Percentiles rank a stretch among this genome's conserved stretches.
Conservation (phyloP, 306 rosid species). For the Begonia loranthoides region DNA sequence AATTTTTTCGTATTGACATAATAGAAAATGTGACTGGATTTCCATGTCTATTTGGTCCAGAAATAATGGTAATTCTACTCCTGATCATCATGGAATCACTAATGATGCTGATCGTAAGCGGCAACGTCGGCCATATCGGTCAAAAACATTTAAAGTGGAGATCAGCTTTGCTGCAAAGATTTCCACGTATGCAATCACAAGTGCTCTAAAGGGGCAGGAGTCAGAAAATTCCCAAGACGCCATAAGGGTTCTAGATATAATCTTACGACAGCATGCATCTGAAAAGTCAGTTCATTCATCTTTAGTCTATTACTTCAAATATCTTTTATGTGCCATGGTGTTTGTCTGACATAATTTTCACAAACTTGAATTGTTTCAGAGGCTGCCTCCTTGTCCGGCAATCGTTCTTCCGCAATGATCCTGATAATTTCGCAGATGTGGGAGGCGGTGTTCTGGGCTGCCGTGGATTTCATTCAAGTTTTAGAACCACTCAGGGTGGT, state of each 20-base stretch:
- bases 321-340: too few species aligned
- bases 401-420: constrained; percentile 63
- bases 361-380: constrained; percentile 26
- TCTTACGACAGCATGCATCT: constrained; percentile 82
- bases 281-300: constrained; percentile 43
- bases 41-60: constrained; percentile 13
- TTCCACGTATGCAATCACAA: constrained; percentile 63
- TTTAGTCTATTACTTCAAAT: not conserved
- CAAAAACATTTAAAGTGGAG: constrained; percentile 67
- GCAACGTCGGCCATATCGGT: constrained; percentile 35
- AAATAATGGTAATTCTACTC: constrained; percentile 46
- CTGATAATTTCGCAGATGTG: constrained; percentile 39
- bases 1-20: too few species aligned
- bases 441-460: constrained; percentile 95
- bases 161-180: constrained; percentile 73
- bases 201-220: constrained; percentile 74
- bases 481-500: constrained; percentile 80
- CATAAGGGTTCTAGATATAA: constrained; percentile 68
- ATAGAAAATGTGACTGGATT: too few species aligned
- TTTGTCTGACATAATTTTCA: too few species aligned
- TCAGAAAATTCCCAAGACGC: constrained; percentile 83
- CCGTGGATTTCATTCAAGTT: constrained; percentile 86
- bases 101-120: constrained; percentile 64
- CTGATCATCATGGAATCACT: constrained; percentile 39
- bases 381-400: constrained; percentile 92